Conservation (phyloP, 331 rosid genomes). For the Quercus phellos region DNA sequence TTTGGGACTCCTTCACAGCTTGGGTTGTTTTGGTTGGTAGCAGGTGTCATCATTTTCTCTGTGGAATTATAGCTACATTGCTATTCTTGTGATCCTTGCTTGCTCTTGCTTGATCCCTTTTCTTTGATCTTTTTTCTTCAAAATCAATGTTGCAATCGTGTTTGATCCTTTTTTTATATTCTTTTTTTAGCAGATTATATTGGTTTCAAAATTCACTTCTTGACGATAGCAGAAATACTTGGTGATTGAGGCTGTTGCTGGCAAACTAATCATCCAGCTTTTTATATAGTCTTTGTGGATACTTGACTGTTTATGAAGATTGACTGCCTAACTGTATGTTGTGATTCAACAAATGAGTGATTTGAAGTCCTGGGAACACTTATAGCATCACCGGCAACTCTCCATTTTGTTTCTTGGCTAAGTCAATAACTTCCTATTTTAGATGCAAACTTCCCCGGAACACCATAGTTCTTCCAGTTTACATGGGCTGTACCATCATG, state of each 20-base stretch:
- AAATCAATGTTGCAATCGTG: neutral
- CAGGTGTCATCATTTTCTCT: neutral
- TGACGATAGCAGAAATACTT: neutral
- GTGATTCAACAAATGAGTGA: slow-evolving; percentile 6
- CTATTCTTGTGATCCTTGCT: neutral
- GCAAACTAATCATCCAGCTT: slow-evolving; percentile 17
- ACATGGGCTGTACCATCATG: slow-evolving; percentile 35
- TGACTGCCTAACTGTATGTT: neutral
- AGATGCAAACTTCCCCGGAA: slow-evolving; percentile 61
- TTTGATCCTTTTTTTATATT: slow-evolving; percentile 7
- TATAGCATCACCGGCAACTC: neutral
- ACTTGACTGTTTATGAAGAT: slow-evolving; percentile 16
- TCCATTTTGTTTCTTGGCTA: neutral
- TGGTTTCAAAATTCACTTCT: neutral
- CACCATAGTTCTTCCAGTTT: slow-evolving; percentile 33
- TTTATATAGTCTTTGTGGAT: neutral
- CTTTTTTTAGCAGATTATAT: slow-evolving; percentile 41
- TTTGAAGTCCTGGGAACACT: slow-evolving; percentile 9
- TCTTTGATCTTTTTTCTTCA: neutral
- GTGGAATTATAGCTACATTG: neutral
- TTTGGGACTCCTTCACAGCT: neutral
- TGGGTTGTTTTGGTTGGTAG: neutral
- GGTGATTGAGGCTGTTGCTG: slow-evolving; percentile 5
- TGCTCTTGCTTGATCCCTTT: neutral
- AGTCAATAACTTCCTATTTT: slow-evolving; percentile 14